Evolutionary conservation across 106 monocot genomes (phyloP).

Genomic region (Vanilla planifolia): DNA sequence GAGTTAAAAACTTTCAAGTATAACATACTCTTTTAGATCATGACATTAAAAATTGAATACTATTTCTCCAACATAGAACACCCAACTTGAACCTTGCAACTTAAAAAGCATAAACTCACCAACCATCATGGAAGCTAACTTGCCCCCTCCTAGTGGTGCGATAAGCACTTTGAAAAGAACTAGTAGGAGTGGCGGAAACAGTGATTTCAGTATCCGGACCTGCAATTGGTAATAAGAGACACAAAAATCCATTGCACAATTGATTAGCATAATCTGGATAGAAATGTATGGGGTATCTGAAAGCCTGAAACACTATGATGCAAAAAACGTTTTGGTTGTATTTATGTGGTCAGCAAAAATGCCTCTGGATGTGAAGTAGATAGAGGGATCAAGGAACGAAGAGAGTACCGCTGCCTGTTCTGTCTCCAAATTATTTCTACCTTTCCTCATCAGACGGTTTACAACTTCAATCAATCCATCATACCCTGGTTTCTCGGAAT

Average conservation of each 20-base stretch:
- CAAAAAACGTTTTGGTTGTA: too few relatives aligned
- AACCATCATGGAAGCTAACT: slow-evolving; percentile 72
- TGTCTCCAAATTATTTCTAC: slow-evolving; percentile 49
- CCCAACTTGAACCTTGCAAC: not conserved
- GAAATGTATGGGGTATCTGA: too few relatives aligned
- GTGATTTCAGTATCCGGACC: slow-evolving; percentile 73
- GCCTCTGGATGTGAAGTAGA: too few relatives aligned
- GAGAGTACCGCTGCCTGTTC: slow-evolving; percentile 65
- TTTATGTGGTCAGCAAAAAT: too few relatives aligned
- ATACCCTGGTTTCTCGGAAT: slow-evolving; percentile 85
- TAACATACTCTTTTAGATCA: not conserved
- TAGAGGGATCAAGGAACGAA: not conserved
- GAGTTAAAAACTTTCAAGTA: too few relatives aligned
- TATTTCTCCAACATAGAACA: not conserved
- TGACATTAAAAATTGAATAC: not conserved
- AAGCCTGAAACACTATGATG: not conserved
- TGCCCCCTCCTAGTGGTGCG: slow-evolving; percentile 67
- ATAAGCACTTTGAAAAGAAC: slow-evolving; percentile 76
- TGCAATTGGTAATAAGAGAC: slow-evolving; percentile 19
- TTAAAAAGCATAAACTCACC: slow-evolving; percentile 32
- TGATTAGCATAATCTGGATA: not conserved
- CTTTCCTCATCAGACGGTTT: slow-evolving; percentile 75
- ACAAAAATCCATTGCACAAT: not conserved
- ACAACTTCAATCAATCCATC: slow-evolving; percentile 90
- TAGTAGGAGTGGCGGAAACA: slow-evolving; percentile 78